Percentiles rank a stretch among this genome's conserved stretches.
These are phyloP conservation scores for Yamagishiella unicocca DNA, from an alignment of 139 green algal species.

Conservation along the genomic window DNA sequence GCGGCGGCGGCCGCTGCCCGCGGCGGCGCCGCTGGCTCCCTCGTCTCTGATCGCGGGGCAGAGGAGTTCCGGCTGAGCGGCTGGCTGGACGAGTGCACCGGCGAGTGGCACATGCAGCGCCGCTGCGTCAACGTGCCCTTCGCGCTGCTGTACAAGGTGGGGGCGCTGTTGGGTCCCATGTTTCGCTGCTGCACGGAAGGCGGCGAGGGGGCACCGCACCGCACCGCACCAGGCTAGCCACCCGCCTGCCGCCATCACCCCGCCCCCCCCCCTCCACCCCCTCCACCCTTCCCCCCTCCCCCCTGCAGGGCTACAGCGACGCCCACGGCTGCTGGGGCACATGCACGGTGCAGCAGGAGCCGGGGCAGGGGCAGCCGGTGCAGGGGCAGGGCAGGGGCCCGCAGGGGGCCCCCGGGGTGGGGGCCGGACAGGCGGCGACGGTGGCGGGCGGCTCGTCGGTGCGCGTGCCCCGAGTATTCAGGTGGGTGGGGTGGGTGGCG, in stretches of 20 bases:
- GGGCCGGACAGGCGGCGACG: neutral
- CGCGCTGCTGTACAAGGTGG: conserved; percentile 5
- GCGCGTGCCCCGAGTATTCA: neutral
- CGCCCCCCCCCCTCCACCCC: no score
- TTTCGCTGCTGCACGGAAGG: no score
- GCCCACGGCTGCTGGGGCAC: conserved; percentile 39
- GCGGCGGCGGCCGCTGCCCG: neutral
- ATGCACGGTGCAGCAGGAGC: conserved; percentile 21
- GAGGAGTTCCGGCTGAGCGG: conserved; percentile 30
- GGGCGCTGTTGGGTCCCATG: no score
- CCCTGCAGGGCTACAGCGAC: conserved; percentile 39
- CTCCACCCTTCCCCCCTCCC: neutral
- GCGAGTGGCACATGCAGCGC: conserved; percentile 26
- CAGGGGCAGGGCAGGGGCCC: neutral
- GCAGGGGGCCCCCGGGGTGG: neutral
- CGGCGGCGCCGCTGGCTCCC: neutral
- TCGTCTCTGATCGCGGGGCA: neutral
- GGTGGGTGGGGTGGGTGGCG: neutral
- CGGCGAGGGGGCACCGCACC: no score
- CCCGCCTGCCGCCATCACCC: no score
- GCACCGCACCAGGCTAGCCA: no score
- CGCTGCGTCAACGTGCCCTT: conserved; percentile 24
- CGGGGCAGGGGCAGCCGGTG: no score
- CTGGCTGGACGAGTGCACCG: conserved; percentile 3
- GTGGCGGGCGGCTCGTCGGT: neutral